Base-by-base conservation (phyloP, 768 basidiomycete species). In the Hygrocybe coccinea region DNA sequence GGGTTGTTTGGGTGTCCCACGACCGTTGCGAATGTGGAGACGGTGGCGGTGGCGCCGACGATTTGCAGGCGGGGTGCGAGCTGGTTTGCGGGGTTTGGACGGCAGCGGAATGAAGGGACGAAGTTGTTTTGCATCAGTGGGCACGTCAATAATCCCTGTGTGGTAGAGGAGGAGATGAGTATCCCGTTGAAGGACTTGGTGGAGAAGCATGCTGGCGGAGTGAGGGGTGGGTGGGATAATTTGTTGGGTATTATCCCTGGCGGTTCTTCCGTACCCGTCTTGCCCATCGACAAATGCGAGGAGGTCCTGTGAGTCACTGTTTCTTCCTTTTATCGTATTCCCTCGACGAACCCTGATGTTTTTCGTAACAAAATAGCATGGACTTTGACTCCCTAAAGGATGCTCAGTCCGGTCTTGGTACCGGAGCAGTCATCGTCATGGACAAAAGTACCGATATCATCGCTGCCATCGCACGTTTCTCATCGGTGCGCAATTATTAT, bases 341-440 rank as follows among this genome's bases (percentile, higher is more conserved):
- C 4, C 8, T 29, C 29, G n/a, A n/a, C n/a, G n/a, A n/a, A n/a
- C 38, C 49, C 48, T 56, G 51, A 63, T 21, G 1, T 48, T 52
- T 35, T 33, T 36, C 54, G 1, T 55, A 29, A 29, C 29, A 22
- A 12, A 3, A 0, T 38, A 91, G 90, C 56, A 98, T 99, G 95
- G 95, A 98, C 74, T 99, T 86, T 66, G 95, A 99, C 72, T 97
- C 95, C 5, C 79, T 98, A 59, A 95, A 95, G 71, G 95, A 97
- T 66, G 87, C 89, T 1, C 90, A 92, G 64, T 89, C 91, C n/a
- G 95, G 95, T 71, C 84, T 99, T 57, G 95, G 95, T 17, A 99
- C 95, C 0, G 95, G 95, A 55, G 95, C 95, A 14, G 94, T 99
- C 57, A 98, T 99, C 60, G 95, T 99, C 63, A 97, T 97, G 95